phyloP scores from a whole-genome alignment of 208 protist species.

The Leishmania tropica region DNA sequence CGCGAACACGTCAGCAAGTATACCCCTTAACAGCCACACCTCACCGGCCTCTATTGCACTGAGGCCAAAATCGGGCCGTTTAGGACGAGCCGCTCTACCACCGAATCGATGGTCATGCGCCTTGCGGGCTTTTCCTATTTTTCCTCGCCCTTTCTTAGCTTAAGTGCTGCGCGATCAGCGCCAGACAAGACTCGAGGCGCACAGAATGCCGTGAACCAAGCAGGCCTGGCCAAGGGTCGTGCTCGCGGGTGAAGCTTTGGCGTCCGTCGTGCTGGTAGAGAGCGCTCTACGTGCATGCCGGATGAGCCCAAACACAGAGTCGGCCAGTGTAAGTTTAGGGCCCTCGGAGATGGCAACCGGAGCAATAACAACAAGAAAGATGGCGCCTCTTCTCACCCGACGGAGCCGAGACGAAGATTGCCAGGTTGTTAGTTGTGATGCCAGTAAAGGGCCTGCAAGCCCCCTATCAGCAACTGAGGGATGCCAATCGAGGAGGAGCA shows the following conservation, averaged over 20 bases:
- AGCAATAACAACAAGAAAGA: neutral
- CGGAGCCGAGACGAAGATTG: neutral
- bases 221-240: neutral
- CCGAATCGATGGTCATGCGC: neutral
- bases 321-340: neutral
- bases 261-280: neutral
- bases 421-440: neutral
- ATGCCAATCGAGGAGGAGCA: neutral
- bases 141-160: neutral
- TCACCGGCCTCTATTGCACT: neutral
- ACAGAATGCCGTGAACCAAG: neutral
- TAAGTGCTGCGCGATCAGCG: neutral
- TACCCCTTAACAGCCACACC: neutral
- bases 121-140: neutral
- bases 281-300: neutral
- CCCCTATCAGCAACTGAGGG: neutral
- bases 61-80: neutral
- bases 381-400: neutral
- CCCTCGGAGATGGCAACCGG: neutral
- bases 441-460: neutral
- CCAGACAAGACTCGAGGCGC: neutral
- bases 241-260: neutral
- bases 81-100: neutral
- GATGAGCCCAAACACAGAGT: neutral
- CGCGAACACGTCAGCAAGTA: neutral